Base-by-base conservation (phyloP, 2,329 filamentous ascomycete genomes). In the Aplosporella prunicola region DNA sequence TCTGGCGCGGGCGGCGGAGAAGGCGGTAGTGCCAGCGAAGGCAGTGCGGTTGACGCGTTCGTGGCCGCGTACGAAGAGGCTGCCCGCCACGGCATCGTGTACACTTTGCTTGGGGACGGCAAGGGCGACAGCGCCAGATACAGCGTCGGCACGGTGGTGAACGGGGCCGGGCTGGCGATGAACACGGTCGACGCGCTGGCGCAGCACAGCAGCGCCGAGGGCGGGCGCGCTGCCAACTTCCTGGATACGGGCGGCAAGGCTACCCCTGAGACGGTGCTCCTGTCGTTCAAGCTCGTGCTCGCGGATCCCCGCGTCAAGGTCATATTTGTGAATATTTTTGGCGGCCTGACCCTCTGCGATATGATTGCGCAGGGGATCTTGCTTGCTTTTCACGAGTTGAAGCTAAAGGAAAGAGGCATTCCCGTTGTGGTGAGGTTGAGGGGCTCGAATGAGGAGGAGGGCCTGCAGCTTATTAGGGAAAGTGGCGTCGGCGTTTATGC, bases 191-290 rank as follows among this genome's bases (percentile, higher is more conserved):
- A 94, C 55, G 81, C 82, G 0, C 73, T 94, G 2, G 68, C 72
- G 2, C 63, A 76, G 9, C 43, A 44, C 7, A 47, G 52, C 3
- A 43, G 40, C 31, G 40, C 41, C 7, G 18, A 76, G 38, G 79
- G 79, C 7, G 83, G 83, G 2, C 61, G 67, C 22, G 80, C 80
- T 16, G 76, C 84, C 9, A 94, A 94, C 51, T 93, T 94, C 56
- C 69, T 94, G 38, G 87, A 94, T 56, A 93, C 84, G 0, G 87
- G 88, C 18, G 87, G 87, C 23, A 91, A 93, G 57, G 87, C 87
- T 0, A 94, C 86, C 0, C 74, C 75, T 20, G 76, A 81, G 45
- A 93, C 86, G 0, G 85, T 94, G 47, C 78, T 80, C 52, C 75
- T 76, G 39, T 79, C 77, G 2, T 91, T 93, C 54, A 71, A 78